phyloP scores from a whole-genome alignment of 1,139 yeast species.

The Nakaseomyces kungkrabaensis region DNA sequence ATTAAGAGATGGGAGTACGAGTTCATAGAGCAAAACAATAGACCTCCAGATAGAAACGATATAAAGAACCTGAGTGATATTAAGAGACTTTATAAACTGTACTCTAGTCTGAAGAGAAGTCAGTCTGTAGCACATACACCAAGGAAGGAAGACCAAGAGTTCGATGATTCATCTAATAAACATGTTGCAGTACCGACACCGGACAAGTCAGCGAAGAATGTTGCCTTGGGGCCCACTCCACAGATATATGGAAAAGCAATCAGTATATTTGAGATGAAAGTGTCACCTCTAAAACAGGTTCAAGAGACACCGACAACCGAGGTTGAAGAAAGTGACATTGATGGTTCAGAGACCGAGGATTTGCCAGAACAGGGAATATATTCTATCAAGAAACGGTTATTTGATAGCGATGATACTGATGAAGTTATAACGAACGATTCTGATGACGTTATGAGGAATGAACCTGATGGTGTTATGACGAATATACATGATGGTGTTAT shows the following conservation, averaged over 20 bases:
- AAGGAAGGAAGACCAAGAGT: neutral
- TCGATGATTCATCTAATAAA: neutral
- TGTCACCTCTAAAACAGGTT: conserved; percentile 17
- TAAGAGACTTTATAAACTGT: conserved; percentile 23
- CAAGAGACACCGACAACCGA: conserved; percentile 2
- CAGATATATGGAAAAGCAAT: conserved; percentile 29
- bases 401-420: neutral
- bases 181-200: neutral
- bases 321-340: neutral
- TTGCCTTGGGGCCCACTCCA: conserved; percentile 29
- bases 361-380: neutral
- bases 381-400: neutral
- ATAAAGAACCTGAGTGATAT: conserved; percentile 21
- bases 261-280: conserved; percentile 26
- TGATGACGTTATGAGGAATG: no score
- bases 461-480: no score
- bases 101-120: conserved; percentile 19
- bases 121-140: conserved; percentile 2
- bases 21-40: conserved; percentile 17
- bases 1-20: conserved; percentile 27
- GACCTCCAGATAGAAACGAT: conserved; percentile 25
- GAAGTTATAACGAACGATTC: no score
- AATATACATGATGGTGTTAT: neutral
- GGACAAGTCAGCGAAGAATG: neutral
- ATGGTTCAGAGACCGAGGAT: neutral